Conservation (phyloP, 805 yeast genomes). For the Cyberlindnera japonica region DNA sequence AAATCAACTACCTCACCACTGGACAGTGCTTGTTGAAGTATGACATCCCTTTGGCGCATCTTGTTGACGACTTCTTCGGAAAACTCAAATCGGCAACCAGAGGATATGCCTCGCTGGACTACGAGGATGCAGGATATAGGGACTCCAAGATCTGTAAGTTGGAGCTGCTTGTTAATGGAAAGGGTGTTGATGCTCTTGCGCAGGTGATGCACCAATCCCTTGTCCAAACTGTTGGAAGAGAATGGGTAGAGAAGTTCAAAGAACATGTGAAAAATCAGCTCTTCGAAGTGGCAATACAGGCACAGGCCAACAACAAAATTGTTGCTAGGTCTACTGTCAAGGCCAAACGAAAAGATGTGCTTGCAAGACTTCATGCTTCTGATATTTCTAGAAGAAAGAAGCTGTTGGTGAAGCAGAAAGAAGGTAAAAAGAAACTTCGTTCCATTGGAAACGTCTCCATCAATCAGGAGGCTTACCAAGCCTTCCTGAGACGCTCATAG, state of each 20-base stretch:
- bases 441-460: slow-evolving; percentile 74
- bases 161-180: slow-evolving; percentile 86
- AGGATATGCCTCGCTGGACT: slow-evolving; percentile 93
- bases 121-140: slow-evolving; percentile 87
- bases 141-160: slow-evolving; percentile 79
- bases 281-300: slow-evolving; percentile 91
- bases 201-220: slow-evolving; percentile 84
- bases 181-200: slow-evolving; percentile 86
- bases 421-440: slow-evolving; percentile 85
- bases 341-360: slow-evolving; percentile 92
- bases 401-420: slow-evolving; percentile 82
- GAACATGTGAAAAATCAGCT: slow-evolving; percentile 77
- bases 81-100: slow-evolving; percentile 82
- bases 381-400: slow-evolving; percentile 90
- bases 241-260: slow-evolving; percentile 79
- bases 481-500: slow-evolving; percentile 51
- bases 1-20: slow-evolving; percentile 67
- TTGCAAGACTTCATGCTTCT: slow-evolving; percentile 89
- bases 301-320: slow-evolving; percentile 72
- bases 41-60: slow-evolving; percentile 78
- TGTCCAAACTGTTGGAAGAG: slow-evolving; percentile 67
- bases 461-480: slow-evolving; percentile 83
- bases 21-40: slow-evolving; percentile 82
- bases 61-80: slow-evolving; percentile 95
- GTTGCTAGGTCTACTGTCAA: slow-evolving; percentile 91